Evolutionary conservation across 2,329 filamentous ascomycete genomes (phyloP).

Genomic region (Verruconis gallopava): DNA sequence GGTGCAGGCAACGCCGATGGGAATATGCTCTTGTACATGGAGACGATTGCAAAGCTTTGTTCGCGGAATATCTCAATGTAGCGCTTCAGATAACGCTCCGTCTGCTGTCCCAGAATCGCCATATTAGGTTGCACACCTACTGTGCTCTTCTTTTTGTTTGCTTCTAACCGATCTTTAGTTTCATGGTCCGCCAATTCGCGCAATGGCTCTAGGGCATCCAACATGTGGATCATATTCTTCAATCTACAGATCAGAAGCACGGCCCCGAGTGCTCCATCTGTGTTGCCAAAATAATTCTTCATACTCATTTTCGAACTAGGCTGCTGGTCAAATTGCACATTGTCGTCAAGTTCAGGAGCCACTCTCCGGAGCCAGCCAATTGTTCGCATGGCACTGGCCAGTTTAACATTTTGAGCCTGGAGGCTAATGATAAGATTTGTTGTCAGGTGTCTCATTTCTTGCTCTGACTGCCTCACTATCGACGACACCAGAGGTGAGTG

Average conservation of each 20-base stretch:
- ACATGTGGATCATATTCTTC: conserved; percentile 62
- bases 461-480: conserved; percentile 65
- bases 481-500: conserved; percentile 61
- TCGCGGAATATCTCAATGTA: conserved; percentile 97
- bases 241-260: conserved; percentile 81
- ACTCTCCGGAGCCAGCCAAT: conserved; percentile 84
- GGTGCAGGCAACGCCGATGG: conserved; percentile 41
- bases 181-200: conserved; percentile 86
- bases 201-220: conserved; percentile 74
- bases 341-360: conserved; percentile 59
- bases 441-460: conserved; percentile 79
- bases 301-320: conserved; percentile 22
- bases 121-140: conserved; percentile 7
- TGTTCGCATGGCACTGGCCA: conserved; percentile 80
- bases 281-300: conserved; percentile 7
- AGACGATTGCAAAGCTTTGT: conserved; percentile 91
- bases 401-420: conserved; percentile 65
- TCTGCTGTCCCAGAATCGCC: conserved; percentile 65
- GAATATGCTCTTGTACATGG: conserved; percentile 87
- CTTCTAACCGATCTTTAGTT: conserved; percentile 32
- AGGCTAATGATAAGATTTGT: conserved; percentile 69
- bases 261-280: conserved; percentile 59
- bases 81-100: conserved; percentile 82
- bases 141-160: conserved; percentile 10
- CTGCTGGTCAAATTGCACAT: conserved; percentile 21